A percentile compares a stretch with the other conserved stretches of the same genome.
These are phyloP conservation scores for Blastocystis hominis DNA, from an alignment of 352 stramenopile species.

Conservation along the genomic window DNA sequence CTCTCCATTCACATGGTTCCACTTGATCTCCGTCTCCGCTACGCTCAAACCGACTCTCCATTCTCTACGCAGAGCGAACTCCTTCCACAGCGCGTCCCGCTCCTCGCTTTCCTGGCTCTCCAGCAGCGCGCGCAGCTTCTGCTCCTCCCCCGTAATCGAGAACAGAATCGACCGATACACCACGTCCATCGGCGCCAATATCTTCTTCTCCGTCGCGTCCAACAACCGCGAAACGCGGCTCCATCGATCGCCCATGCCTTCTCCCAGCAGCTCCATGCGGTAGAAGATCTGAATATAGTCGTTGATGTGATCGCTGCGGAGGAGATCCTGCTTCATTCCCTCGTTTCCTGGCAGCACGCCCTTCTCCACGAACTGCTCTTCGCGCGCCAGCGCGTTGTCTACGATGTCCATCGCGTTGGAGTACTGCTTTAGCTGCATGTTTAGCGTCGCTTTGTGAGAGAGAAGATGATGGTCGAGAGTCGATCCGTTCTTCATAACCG, in stretches of 20 bases:
- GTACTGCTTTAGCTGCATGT: slow-evolving; percentile 34
- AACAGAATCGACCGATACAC: background rate
- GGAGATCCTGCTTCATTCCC: background rate
- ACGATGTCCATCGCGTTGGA: background rate
- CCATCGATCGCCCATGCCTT: slow-evolving; percentile 38
- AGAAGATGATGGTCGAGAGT: slow-evolving; percentile 10
- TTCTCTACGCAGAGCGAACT: background rate
- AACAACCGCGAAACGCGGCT: background rate
- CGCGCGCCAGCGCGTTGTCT: background rate
- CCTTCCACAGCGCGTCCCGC: background rate
- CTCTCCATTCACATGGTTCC: background rate
- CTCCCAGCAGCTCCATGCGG: background rate
- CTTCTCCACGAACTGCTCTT: background rate
- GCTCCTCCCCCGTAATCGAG: background rate
- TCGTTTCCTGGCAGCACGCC: background rate
- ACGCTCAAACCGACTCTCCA: background rate
- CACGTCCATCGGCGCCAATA: background rate
- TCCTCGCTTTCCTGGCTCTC: background rate
- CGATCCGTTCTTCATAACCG: background rate
- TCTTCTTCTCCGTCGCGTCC: background rate
- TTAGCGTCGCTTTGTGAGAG: background rate
- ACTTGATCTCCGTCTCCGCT: slow-evolving; percentile 20
- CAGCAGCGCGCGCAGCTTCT: background rate
- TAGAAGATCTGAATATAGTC: slow-evolving; percentile 6
- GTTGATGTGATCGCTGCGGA: background rate